A percentile compares a stretch with the other conserved stretches of the same genome.
Evolutionary conservation across 306 rosid genomes (phyloP).

Genomic region (Ammopiptanthus mongolicus): DNA sequence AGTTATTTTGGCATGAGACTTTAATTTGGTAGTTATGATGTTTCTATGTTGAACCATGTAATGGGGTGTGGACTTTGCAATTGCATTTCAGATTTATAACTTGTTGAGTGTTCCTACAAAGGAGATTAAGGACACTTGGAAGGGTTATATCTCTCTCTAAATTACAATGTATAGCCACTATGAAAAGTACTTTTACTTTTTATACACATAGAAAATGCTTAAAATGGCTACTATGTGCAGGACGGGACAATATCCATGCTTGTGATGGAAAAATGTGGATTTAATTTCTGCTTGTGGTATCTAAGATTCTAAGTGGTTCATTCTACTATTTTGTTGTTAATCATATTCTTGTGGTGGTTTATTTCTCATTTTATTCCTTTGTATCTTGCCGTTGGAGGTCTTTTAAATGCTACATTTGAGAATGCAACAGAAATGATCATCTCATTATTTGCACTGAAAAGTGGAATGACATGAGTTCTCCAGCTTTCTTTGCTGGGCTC

Average conservation of each 20-base stretch:
- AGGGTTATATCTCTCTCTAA: no score
- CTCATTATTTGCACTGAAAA: constrained; percentile 71
- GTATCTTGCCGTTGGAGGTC: constrained; percentile 70
- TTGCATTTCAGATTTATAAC: no score
- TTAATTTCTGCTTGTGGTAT: not conserved
- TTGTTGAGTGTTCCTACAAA: no score
- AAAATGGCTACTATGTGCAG: no score
- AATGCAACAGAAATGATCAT: constrained; percentile 88
- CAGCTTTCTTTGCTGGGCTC: constrained; percentile 85
- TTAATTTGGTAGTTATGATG: no score
- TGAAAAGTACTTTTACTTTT: no score
- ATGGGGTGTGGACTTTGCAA: no score
- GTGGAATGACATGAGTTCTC: constrained; percentile 64
- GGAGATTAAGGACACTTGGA: no score
- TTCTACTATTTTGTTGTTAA: not conserved
- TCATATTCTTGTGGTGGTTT: constrained; percentile 6
- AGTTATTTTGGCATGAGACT: no score
- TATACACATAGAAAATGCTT: no score
- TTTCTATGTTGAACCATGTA: no score
- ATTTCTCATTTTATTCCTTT: constrained; percentile 20
- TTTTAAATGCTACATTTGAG: constrained; percentile 82
- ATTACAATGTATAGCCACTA: no score
- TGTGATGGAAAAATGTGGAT: not conserved
- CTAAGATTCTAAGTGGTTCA: not conserved
- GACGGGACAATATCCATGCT: not conserved